phyloP scores from a whole-genome alignment of 2,329 filamentous ascomycete species.

The Talaromyces verruculosus region DNA sequence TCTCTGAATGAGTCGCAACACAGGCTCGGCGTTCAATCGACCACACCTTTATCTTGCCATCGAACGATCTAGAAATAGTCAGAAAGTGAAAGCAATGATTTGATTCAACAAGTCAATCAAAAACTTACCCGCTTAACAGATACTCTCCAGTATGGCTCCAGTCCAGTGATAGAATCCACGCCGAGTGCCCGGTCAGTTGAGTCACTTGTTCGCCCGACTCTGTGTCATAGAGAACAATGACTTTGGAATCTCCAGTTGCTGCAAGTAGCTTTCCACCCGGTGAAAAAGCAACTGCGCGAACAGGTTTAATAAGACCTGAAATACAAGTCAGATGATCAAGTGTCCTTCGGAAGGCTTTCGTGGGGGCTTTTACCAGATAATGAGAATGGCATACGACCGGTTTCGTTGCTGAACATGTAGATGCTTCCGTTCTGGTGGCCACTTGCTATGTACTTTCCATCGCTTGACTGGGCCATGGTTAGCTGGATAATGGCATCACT shows the following conservation, averaged over 20 bases:
- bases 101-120: background rate
- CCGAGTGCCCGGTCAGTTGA: constrained; percentile 73
- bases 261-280: constrained; percentile 81
- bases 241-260: constrained; percentile 81
- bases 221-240: constrained; percentile 91
- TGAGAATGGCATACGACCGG: constrained; percentile 79
- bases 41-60: constrained; percentile 96
- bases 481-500: background rate
- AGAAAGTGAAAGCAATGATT: constrained; percentile 12
- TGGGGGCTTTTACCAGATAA: constrained; percentile 63
- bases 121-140: constrained; percentile 71
- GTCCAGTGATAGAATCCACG: constrained; percentile 88
- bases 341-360: background rate
- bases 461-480: constrained; percentile 52
- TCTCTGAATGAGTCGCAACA: constrained; percentile 91
- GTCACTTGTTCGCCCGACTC: constrained; percentile 88
- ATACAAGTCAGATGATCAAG: background rate
- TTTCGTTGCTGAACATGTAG: constrained; percentile 94
- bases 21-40: constrained; percentile 78
- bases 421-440: constrained; percentile 90
- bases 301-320: constrained; percentile 77
- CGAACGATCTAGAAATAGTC: constrained; percentile 61
- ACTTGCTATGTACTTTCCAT: constrained; percentile 83
- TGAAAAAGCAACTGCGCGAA: constrained; percentile 83
- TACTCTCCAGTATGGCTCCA: constrained; percentile 95